Base-by-base conservation (phyloP, 2,329 filamentous ascomycete species). In the Cytospora mali region DNA sequence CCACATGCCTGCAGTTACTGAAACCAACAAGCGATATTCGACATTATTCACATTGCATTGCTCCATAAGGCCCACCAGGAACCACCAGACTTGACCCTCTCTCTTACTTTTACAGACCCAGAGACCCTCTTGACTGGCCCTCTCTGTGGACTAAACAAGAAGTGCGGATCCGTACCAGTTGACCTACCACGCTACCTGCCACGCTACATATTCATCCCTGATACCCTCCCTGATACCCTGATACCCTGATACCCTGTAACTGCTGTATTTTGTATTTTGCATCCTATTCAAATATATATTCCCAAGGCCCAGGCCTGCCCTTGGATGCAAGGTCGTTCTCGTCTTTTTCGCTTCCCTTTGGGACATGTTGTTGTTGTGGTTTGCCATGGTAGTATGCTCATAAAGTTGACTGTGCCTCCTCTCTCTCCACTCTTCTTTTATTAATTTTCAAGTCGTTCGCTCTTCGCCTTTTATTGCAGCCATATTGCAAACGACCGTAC, bases 11-110 rank as follows among this genome's bases (percentile, higher is more conserved):
- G 58, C 50, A 60, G 50, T 39, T 60, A 48, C 50, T 60, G 58
- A 60, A 60, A 60, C 50, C 58, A 46, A 46, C 42, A 46, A 18
- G 42, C 39, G 58, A 60, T 42, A 60, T 60, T 60, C 58, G 58
- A 60, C 51, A 42, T 23, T 46, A 33, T 60, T 60, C 50, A 39
- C 58, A 31, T 54, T 35, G 58, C 58, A 46, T 52, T 60, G 42
- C 42, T 23, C 42, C 42, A 46, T 46, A 23, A 18, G 42, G 21
- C 42, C 42, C 42, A 46, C 21, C n/a, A 33, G 31, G 9, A 2
- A 21, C 42, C n/a, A 21, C 31, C 42, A 11, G 21, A 23, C 9
- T 18, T 21, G 39, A n/a, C 39, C 39, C 39, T 42, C 35, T 42
- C 13, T 18, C 39, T 21, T 18, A n/a, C 18, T 42, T 7, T 42